Conservation (phyloP, 2,329 filamentous ascomycete genomes). For the Neonectria neomacrospora region DNA sequence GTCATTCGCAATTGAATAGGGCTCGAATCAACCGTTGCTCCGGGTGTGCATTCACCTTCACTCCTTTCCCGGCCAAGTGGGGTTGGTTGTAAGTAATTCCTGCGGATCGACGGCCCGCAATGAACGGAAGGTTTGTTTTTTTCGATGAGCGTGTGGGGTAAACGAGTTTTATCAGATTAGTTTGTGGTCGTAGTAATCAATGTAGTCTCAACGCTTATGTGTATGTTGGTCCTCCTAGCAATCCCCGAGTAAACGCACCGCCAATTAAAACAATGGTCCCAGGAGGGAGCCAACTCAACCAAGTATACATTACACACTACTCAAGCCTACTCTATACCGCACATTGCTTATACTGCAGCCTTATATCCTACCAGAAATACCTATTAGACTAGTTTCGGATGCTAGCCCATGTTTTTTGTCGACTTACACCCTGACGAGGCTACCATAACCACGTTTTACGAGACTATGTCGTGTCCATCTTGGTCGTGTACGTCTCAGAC, state of each 20-base stretch:
- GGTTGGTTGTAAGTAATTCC: not conserved
- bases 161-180: no score
- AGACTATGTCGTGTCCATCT: constrained; percentile 26
- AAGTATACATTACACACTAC: no score
- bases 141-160: not conserved
- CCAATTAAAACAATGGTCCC: not conserved
- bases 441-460: not conserved
- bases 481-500: constrained; percentile 46
- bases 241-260: not conserved
- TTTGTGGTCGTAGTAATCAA: no score
- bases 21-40: not conserved
- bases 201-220: no score
- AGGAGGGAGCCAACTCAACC: not conserved
- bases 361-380: not conserved
- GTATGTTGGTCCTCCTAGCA: no score
- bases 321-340: not conserved
- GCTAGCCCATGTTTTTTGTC: not conserved
- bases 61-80: not conserved
- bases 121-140: not conserved
- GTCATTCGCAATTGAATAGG: not conserved
- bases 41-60: not conserved
- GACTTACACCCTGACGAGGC: no score
- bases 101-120: not conserved
- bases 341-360: not conserved
- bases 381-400: not conserved